A percentile compares a stretch with the other conserved stretches of the same genome.
Conservation (phyloP, 768 basidiomycete genomes). For the Russula vinacea region DNA sequence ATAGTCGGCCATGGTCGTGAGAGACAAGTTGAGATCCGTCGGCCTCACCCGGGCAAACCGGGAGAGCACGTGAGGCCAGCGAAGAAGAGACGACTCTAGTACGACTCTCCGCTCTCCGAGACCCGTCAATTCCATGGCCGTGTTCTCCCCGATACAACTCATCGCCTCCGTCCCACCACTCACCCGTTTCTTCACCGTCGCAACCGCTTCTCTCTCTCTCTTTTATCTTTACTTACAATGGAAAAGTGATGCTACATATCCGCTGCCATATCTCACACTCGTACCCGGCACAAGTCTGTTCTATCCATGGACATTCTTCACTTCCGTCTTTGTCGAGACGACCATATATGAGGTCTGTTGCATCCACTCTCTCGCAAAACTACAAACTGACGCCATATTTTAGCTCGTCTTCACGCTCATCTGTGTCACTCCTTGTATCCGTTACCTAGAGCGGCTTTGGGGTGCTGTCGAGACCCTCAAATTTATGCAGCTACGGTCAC, state of each 20-base stretch:
- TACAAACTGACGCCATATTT: conserved; percentile 15
- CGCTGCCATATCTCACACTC: conserved; percentile 68
- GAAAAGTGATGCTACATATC: conserved; percentile 42
- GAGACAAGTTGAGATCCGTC: not conserved
- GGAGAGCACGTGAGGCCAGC: not conserved
- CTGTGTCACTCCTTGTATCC: conserved; percentile 74
- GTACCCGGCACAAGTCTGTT: conserved; percentile 78
- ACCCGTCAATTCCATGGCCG: conserved; percentile 52
- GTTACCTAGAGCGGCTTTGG: conserved; percentile 95
- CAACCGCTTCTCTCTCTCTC: conserved; percentile 56
- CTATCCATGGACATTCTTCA: conserved; percentile 93
- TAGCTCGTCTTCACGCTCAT: conserved; percentile 78
- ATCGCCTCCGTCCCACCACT: conserved; percentile 73
- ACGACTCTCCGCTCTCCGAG: too few species aligned
- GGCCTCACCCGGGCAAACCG: not conserved
- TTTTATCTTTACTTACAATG: conserved; percentile 65
- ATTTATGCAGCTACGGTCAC: conserved; percentile 80
- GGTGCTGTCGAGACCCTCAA: conserved; percentile 80
- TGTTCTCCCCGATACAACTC: conserved; percentile 67
- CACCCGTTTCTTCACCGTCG: conserved; percentile 66
- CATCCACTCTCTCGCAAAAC: not conserved
- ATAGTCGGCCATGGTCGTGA: conserved; percentile 70
- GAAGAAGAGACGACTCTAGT: too few species aligned
- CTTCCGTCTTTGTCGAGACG: conserved; percentile 82
- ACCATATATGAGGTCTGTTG: conserved; percentile 74